phyloP scores from a whole-genome alignment of 2,329 filamentous ascomycete genomes.

The Metarhizium humberi region DNA sequence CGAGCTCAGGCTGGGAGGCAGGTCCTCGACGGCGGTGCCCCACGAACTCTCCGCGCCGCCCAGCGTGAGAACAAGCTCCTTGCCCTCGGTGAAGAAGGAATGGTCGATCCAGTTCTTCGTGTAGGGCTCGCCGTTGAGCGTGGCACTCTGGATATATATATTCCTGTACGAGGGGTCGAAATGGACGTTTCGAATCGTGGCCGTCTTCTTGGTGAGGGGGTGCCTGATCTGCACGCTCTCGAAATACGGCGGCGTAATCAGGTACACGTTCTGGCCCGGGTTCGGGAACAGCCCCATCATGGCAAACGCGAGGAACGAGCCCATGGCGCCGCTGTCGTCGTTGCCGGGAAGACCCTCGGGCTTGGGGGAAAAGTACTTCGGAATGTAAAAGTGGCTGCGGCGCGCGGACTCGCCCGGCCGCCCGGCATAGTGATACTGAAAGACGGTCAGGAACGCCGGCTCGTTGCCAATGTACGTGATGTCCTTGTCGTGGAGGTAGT shows the following conservation, averaged over 20 bases:
- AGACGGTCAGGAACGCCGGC: conserved; percentile 52
- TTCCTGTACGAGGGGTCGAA: conserved; percentile 50
- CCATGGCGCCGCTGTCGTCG: conserved; percentile 64
- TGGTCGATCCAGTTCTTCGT: conserved; percentile 60
- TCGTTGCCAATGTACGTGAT: conserved; percentile 60
- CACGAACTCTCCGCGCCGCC: conserved; percentile 53
- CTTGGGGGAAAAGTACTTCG: conserved; percentile 50
- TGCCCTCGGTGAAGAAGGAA: conserved; percentile 57
- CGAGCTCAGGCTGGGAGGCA: conserved; percentile 48
- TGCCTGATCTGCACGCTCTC: conserved; percentile 48
- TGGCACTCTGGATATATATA: conserved; percentile 58
- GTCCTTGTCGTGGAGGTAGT: conserved; percentile 54
- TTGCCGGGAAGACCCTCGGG: conserved; percentile 57
- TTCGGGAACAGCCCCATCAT: conserved; percentile 67
- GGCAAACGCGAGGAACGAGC: conserved; percentile 52
- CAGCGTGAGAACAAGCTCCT: conserved; percentile 52
- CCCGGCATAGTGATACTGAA: conserved; percentile 61
- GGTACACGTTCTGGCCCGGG: conserved; percentile 58
- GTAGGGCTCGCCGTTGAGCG: conserved; percentile 49
- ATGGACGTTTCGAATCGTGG: conserved; percentile 49
- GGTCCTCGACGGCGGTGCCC: conserved; percentile 49
- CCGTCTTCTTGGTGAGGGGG: conserved; percentile 47
- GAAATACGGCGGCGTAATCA: conserved; percentile 64
- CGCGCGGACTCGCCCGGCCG: conserved; percentile 45
- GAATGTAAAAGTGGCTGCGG: conserved; percentile 56